A percentile compares a stretch with the other conserved stretches of the same genome.
Conservation (phyloP, 148 eudicot genomes). For the Persicaria tinctoria region DNA sequence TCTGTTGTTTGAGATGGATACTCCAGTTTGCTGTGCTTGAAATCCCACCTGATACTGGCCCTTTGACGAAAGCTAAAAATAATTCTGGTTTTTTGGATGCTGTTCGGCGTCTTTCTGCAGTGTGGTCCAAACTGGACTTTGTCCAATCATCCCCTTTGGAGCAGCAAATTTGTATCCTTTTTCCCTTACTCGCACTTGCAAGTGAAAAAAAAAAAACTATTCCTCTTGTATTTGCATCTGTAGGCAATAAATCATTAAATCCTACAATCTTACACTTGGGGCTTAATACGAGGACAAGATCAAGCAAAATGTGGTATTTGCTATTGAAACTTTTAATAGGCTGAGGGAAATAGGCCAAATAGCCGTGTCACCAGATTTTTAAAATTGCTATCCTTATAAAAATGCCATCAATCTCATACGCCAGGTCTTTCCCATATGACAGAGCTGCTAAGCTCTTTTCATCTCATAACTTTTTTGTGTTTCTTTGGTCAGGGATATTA, state of each 20-base stretch:
- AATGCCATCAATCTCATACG: background rate
- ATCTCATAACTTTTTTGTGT: background rate
- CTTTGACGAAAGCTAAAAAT: constrained; percentile 31
- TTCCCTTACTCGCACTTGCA: background rate
- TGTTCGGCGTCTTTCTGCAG: constrained; percentile 44
- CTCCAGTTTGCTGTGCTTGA: constrained; percentile 80
- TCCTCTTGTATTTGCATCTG: background rate
- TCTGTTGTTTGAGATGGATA: constrained; percentile 85
- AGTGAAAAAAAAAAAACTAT: background rate
- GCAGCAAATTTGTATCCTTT: constrained; percentile 94
- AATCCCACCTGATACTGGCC: constrained; percentile 42
- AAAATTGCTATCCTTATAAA: background rate
- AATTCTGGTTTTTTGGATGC: constrained; percentile 34
- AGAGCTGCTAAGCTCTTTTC: background rate
- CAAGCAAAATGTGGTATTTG: background rate
- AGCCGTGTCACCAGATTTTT: background rate
- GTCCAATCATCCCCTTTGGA: constrained; percentile 77
- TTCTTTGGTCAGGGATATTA: background rate
- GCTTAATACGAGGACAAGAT: background rate
- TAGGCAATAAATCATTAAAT: background rate
- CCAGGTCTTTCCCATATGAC: background rate
- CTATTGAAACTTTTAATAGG: background rate
- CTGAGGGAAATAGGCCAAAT: background rate
- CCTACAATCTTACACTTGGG: background rate
- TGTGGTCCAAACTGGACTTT: constrained; percentile 84